Evolutionary conservation across 352 stramenopile genomes (phyloP).

Genomic region (Phytophthora ramorum): DNA sequence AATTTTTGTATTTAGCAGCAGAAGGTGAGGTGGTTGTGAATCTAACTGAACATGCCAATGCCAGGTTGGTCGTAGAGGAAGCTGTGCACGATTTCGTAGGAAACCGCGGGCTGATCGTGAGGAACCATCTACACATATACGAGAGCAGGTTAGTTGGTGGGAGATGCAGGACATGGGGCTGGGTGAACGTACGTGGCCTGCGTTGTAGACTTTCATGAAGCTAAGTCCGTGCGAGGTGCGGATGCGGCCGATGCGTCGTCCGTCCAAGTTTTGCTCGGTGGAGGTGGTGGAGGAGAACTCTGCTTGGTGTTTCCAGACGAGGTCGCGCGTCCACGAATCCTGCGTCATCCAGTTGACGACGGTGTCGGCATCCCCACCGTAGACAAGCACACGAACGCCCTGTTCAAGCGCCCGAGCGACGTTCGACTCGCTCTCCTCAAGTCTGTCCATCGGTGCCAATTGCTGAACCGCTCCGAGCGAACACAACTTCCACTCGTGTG

Average conservation of each 20-base stretch:
- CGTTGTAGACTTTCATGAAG: conserved; percentile 69
- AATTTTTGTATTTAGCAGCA: neutral
- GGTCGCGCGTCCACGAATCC: conserved; percentile 62
- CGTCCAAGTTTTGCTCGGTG: conserved; percentile 30
- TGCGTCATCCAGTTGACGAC: conserved; percentile 78
- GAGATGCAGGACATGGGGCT: neutral
- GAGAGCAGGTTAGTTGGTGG: conserved; percentile 1
- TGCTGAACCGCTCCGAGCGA: conserved; percentile 21
- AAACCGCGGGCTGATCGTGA: conserved; percentile 63
- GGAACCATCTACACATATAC: conserved; percentile 73
- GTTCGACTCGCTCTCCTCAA: conserved; percentile 61
- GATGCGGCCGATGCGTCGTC: conserved; percentile 42
- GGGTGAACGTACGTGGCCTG: conserved; percentile 70
- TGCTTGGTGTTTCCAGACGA: conserved; percentile 51
- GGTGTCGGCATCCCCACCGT: conserved; percentile 71
- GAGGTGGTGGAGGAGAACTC: conserved; percentile 37
- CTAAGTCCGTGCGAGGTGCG: conserved; percentile 59
- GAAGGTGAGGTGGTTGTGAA: neutral
- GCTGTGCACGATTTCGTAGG: conserved; percentile 53
- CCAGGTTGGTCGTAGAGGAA: conserved; percentile 46
- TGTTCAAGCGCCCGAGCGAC: conserved; percentile 58
- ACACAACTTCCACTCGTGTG: conserved; percentile 59
- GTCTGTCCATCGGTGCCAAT: conserved; percentile 45
- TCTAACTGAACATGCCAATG: conserved; percentile 47
- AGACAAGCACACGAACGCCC: conserved; percentile 78